These are phyloP conservation scores for Phytophthora litchii DNA, from an alignment of 352 stramenopile species.

Conservation along the genomic window DNA sequence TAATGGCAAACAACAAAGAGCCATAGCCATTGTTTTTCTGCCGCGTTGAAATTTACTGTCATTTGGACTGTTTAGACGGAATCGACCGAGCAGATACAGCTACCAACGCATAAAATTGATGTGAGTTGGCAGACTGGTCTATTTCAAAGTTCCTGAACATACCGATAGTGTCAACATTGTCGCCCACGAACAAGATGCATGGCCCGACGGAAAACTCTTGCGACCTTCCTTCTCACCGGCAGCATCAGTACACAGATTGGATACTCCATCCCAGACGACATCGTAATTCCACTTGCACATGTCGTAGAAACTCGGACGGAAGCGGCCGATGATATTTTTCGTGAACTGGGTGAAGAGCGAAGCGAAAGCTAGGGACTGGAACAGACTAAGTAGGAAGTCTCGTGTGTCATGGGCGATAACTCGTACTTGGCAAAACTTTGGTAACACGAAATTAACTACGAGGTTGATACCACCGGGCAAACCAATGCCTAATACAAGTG, in stretches of 20 bases:
- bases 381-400: conserved; percentile 69
- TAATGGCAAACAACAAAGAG: too few species aligned
- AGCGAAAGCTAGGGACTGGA: conserved; percentile 27
- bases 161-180: conserved; percentile 49
- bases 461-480: conserved; percentile 53
- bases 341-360: conserved; percentile 70
- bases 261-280: conserved; percentile 67
- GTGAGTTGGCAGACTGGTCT: too few species aligned
- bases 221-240: conserved; percentile 64
- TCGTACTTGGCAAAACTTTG: conserved; percentile 46
- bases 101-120: too few species aligned
- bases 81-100: too few species aligned
- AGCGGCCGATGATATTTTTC: conserved; percentile 70
- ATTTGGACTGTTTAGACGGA: too few species aligned
- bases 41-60: too few species aligned
- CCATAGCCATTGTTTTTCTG: too few species aligned
- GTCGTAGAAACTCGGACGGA: conserved; percentile 78
- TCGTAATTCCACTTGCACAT: conserved; percentile 77
- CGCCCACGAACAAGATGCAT: conserved; percentile 68
- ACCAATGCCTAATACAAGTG: conserved; percentile 14
- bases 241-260: conserved; percentile 62
- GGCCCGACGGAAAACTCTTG: conserved; percentile 81
- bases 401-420: conserved; percentile 49
- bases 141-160: too few species aligned
- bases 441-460: conserved; percentile 62